phyloP scores from a whole-genome alignment of 2,329 filamentous ascomycete species.

The Nothophoma quercina region DNA sequence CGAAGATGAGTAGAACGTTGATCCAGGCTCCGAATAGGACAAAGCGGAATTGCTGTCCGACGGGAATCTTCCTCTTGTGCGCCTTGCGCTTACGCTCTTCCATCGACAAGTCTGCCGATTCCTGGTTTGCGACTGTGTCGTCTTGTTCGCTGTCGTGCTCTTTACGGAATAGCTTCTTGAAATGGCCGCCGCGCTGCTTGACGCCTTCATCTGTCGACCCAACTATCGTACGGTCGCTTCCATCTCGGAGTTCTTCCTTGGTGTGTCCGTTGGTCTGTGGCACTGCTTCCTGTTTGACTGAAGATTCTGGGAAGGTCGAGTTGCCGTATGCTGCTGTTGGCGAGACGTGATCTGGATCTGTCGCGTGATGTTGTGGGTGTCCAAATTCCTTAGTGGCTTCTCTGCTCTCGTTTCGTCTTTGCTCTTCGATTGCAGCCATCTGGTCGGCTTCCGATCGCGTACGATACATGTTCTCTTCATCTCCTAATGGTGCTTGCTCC shows the following conservation, averaged over 20 bases:
- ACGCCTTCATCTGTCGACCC: slow-evolving; percentile 24
- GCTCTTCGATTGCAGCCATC: slow-evolving; percentile 33
- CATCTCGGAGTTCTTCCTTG: no score
- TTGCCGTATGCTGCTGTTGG: slow-evolving; percentile 26
- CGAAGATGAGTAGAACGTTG: slow-evolving; percentile 80
- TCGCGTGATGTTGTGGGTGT: slow-evolving; percentile 38
- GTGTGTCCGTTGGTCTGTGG: slow-evolving; percentile 21
- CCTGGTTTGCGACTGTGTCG: slow-evolving; percentile 24
- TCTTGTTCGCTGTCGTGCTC: slow-evolving; percentile 28
- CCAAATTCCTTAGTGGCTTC: slow-evolving; percentile 41
- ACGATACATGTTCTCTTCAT: slow-evolving; percentile 41
- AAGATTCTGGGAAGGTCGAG: slow-evolving; percentile 13
- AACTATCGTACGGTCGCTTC: slow-evolving; percentile 34
- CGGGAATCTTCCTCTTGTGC: slow-evolving; percentile 44
- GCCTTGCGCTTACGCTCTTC: slow-evolving; percentile 44
- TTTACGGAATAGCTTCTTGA: slow-evolving; percentile 44
- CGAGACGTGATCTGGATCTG: slow-evolving; percentile 34
- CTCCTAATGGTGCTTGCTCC: slow-evolving; percentile 25
- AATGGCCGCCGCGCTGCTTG: slow-evolving; percentile 35
- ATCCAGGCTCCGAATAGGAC: slow-evolving; percentile 86
- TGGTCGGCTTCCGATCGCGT: slow-evolving; percentile 36
- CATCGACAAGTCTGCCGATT: slow-evolving; percentile 35
- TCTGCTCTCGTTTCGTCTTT: slow-evolving; percentile 32
- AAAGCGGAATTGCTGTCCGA: slow-evolving; percentile 68
- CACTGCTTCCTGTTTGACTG: slow-evolving; percentile 16